These are phyloP conservation scores for Solanum virginianum DNA, from an alignment of 257 asterid species.

Conservation along the genomic window DNA sequence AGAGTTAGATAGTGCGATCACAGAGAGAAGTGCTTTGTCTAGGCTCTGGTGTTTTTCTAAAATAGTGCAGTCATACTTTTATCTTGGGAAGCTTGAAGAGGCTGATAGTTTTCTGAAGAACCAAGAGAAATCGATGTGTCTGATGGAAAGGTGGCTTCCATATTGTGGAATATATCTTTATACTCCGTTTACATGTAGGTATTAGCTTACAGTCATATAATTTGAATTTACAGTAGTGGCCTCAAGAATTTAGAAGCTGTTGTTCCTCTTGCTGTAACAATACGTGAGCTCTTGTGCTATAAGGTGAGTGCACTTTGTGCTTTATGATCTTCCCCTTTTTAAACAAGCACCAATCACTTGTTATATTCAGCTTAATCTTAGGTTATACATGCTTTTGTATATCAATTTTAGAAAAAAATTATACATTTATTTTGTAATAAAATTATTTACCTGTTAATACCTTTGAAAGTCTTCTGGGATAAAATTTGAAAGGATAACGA, in stretches of 20 bases:
- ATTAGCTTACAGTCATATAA: not conserved
- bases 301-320: slow-evolving; percentile 51
- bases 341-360: not conserved
- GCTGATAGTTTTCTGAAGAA: slow-evolving; percentile 58
- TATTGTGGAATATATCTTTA: not conserved
- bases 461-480: not conserved
- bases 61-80: slow-evolving; percentile 60
- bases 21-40: slow-evolving; percentile 40
- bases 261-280: slow-evolving; percentile 56
- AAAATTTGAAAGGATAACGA: not conserved
- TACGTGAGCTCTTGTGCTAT: slow-evolving; percentile 54
- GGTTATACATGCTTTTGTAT: not conserved
- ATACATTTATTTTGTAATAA: not conserved
- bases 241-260: slow-evolving; percentile 38
- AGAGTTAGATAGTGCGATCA: slow-evolving; percentile 26
- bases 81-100: slow-evolving; percentile 79
- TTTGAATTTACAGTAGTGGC: slow-evolving; percentile 33
- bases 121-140: slow-evolving; percentile 48
- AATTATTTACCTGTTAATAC: not conserved
- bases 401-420: not conserved
- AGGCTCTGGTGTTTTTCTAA: slow-evolving; percentile 58
- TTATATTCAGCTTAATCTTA: not conserved
- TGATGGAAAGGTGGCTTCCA: slow-evolving; percentile 32
- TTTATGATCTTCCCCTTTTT: not conserved
- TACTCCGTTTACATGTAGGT: not conserved